Base-by-base conservation (phyloP, 2,329 filamentous ascomycete species). In the Aspergillus sp. region DNA sequence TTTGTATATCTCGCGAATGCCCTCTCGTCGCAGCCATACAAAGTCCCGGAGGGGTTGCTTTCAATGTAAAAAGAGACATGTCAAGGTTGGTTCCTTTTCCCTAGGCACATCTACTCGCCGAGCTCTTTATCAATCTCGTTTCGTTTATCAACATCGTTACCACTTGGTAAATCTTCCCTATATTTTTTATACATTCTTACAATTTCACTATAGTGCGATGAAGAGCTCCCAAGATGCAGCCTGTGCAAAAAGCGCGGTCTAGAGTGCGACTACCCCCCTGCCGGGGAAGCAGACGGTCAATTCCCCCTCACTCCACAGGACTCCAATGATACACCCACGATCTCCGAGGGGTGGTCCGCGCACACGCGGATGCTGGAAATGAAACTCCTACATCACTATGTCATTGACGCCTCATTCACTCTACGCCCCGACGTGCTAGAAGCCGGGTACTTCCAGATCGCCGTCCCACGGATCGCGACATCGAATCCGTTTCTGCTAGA, bases 401-500 rank as follows among this genome's bases (percentile, higher is more conserved):
- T 75, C 18, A 74, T 68, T 8, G 71, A 70, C 18, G 73, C 73
- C 2, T 74, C 71, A 18, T 63, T 64, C 15, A 72, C 73, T 15
- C 56, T 76, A 20, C 64, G 67, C 2, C 68, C 66, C 26, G 67
- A 70, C 24, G 64, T 67, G 3, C 60, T 71, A 6, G 69, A 71
- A 17, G 65, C 66, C 26, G 59, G 72, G 36, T 69, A 72, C 49
- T 71, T 73, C 38, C 71, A 74, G 42, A 67, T 68, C 22, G 63
- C 67, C 6, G 67, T 74, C 6, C 72, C 74, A 2, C 67, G 68
- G 9, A 67, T 76, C 55, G 75, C 75, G 2, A 75, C 78, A 48
- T 69, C 74, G 5, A 73, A 76, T 59, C 70, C 75, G 3, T 80
- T 77, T 44, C 66, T 80, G n/a, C 66, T 81, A 12, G 73, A 79